These are phyloP conservation scores for Mortierella antarctica DNA, from an alignment of 192 early-diverging fungal genomes.

Conservation along the genomic window DNA sequence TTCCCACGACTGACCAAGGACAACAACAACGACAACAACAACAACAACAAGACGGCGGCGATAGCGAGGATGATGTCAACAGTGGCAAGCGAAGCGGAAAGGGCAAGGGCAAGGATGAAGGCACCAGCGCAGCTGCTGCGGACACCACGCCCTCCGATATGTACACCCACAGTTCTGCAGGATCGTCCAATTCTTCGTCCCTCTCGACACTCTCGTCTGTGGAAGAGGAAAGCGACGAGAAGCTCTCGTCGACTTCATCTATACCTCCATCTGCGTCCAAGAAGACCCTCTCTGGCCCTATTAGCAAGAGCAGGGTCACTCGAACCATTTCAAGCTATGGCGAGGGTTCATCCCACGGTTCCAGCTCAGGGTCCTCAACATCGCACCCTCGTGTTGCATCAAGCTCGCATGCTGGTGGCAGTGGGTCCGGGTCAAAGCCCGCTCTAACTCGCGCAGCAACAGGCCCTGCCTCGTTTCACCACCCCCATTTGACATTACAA, in stretches of 20 bases:
- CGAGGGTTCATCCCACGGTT: not conserved
- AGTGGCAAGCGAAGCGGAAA: conserved; percentile 19
- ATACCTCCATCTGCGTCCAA: not conserved
- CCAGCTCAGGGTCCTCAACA: conserved; percentile 16
- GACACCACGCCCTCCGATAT: conserved; percentile 10
- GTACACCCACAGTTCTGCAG: conserved; percentile 9
- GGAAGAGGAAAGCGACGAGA: conserved; percentile 11
- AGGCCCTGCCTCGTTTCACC: conserved; percentile 23
- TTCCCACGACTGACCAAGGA: conserved; percentile 30
- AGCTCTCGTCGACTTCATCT: not conserved
- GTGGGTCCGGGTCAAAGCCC: conserved; percentile 24
- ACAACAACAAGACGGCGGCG: conserved; percentile 6
- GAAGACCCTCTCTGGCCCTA: not conserved
- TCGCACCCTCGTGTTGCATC: conserved; percentile 9
- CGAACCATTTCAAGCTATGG: not conserved
- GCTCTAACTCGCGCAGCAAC: conserved; percentile 23
- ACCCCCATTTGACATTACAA: not conserved
- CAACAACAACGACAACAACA: not conserved
- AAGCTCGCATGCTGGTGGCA: not conserved
- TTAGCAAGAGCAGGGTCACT: conserved; percentile 2
- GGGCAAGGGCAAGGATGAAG: not conserved
- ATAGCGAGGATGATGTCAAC: not conserved
- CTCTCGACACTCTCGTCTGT: conserved; percentile 23
- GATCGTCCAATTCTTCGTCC: conserved; percentile 31
- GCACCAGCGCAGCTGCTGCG: not conserved